Evolutionary conservation across 2,329 filamentous ascomycete genomes (phyloP), one percentile per base, ranked within the genome.

Genomic region (Paracamarosporium sp.): DNA sequence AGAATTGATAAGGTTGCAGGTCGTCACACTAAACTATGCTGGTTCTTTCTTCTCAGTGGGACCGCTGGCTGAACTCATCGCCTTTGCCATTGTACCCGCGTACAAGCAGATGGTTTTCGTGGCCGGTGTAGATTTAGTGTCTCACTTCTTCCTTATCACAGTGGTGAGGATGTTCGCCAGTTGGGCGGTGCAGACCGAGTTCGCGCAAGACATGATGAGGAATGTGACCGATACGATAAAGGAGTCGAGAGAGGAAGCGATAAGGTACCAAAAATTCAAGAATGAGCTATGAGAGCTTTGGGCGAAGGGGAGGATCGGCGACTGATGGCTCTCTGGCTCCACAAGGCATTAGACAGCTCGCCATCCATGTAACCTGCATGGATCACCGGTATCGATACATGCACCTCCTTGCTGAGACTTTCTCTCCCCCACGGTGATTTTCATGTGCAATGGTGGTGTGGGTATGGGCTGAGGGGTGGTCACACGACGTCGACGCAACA

Each of bases 61-160:
- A 0, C 53, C 60, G 2, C 27, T 61, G 22, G 56, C 45, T 22
- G 48, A 40, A 6, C 53, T 63, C 6, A 22, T 55, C 11, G 59
- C 55, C 5, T 65, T 65, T n/a, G 30, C 52, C 1, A 33, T 55
- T 8, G 43, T 62, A 24, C 63, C 61, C 3, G 59, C 59, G 25
- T 57, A 62, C 41, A 60, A 53, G 35, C 61, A 64, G n/a, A 56
- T 62, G 4, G 41, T 66, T 11, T 66, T 66, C 20, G 45, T 60
- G 15, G 48, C 55, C 15, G 52, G 50, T 22, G 51, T 38, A 5
- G 25, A 58, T 6, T 25, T 64, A n/a, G 47, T 57, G 7, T 36
- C 8, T 41, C 27, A 25, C 1, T 30, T 63, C 15, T 65, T 63
- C 50, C 12, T 53, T 15, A 24, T 22, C 5, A 55, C 51, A 1